These are phyloP conservation scores for Striga hermonthica DNA, from an alignment of 305 asterid species.

Conservation along the genomic window DNA sequence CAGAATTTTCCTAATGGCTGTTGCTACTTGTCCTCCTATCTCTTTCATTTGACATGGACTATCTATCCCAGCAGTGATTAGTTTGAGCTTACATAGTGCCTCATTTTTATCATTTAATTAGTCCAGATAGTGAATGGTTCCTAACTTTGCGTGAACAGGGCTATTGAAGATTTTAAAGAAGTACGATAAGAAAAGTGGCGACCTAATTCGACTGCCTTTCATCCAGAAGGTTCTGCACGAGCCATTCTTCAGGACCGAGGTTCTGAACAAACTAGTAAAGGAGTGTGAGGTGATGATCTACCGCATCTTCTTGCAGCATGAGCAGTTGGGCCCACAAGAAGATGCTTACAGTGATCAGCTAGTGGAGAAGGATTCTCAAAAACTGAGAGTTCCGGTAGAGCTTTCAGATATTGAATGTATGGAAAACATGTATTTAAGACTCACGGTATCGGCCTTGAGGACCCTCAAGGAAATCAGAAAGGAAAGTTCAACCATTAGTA, in stretches of 20 bases:
- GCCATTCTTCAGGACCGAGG: constrained; percentile 66
- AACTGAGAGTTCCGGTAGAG: constrained; percentile 49
- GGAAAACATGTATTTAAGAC: constrained; percentile 66
- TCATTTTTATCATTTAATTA: neutral
- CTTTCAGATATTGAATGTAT: constrained; percentile 53
- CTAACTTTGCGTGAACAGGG: constrained; percentile 29
- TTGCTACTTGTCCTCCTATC: too few species aligned
- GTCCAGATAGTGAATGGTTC: neutral
- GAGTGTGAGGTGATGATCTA: constrained; percentile 59
- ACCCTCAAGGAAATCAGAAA: constrained; percentile 62
- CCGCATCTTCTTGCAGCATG: constrained; percentile 47
- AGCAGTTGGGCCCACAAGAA: constrained; percentile 39
- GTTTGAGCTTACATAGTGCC: too few species aligned
- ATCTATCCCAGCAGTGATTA: too few species aligned
- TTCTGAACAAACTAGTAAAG: constrained; percentile 57
- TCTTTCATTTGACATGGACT: too few species aligned
- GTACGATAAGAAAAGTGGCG: constrained; percentile 72
- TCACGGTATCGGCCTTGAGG: constrained; percentile 52
- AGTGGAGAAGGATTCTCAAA: constrained; percentile 26
- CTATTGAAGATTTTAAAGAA: constrained; percentile 71
- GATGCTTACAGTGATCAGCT: constrained; percentile 19
- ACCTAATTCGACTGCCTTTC: constrained; percentile 58
- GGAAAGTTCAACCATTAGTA: constrained; percentile 64
- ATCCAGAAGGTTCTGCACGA: constrained; percentile 65
- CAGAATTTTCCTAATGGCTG: too few species aligned